Evolutionary conservation across 1,284 basidiomycete genomes (phyloP), one percentile per base, ranked within the genome.

Genomic region (Malassezia yamatoensis): DNA sequence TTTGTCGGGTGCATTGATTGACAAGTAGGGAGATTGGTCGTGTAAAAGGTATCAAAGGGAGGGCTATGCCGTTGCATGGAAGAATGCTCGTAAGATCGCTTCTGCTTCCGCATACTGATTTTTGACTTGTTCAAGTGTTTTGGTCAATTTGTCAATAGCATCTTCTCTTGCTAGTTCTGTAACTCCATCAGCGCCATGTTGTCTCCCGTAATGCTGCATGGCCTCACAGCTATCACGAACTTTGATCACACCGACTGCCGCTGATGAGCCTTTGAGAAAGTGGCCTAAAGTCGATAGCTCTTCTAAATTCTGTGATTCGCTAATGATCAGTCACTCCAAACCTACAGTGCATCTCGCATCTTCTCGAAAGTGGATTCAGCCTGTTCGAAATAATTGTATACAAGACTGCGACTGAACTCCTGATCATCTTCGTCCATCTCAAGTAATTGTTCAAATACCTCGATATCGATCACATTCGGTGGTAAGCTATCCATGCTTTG

Each of bases 251-350:
- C 90, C 90, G 41, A 94, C 81, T 1, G 90, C 88, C 13, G 90
- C 90, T 33, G 88, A 90, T 2, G 89, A 91, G 47, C 90, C 90
- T 76, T 94, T 96, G 72, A 96, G 83, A 76, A 88, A 96, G 76
- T 96, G 90, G 0, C 90, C 90, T 11, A 88, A 80, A 15, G 80
- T 79, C 4, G 86, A 85, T 13, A 94, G 81, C 63, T 83, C 77
- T 8, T 69, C 64, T 13, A 90, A 80, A 63, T 88, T 80, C 60
- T 83, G 79, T 21, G 68, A 74, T 40, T 71, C 67, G 60, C 85
- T 88, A 55, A 29, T 29, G 44, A 36, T 18, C 32, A 18, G 34
- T n/a, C 16, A 15, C 11, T 12, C 10, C 9, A 15, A 7, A 71
- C 87, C 78, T 75, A 91, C 86, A 89, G 79, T 34, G 83, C 84